phyloP scores from a whole-genome alignment of 495 filamentous ascomycete species.

The Neurospora cerealis region DNA sequence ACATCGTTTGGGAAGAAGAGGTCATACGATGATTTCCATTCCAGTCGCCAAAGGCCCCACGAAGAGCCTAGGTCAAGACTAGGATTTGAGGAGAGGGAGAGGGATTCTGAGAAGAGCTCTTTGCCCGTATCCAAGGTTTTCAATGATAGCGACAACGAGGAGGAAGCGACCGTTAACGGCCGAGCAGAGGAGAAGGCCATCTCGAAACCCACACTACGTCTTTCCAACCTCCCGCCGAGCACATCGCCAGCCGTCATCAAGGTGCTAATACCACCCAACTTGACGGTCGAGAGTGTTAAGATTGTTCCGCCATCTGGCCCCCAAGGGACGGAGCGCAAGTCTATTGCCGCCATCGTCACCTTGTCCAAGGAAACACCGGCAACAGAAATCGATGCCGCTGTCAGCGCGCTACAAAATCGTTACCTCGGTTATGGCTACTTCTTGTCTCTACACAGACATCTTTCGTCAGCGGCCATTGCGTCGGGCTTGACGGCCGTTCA shows the following conservation, averaged over 20 bases:
- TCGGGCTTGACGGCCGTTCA: constrained; percentile 42
- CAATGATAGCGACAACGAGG: constrained; percentile 37
- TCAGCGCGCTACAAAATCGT: constrained; percentile 68
- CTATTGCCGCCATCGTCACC: constrained; percentile 73
- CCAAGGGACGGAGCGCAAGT: constrained; percentile 56
- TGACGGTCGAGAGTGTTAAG: constrained; percentile 70
- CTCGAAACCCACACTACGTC: constrained; percentile 78
- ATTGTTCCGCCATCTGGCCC: constrained; percentile 44
- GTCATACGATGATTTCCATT: constrained; percentile 28
- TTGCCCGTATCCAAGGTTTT: constrained; percentile 30
- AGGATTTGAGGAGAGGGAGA: constrained; percentile 22
- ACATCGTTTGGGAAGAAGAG: constrained; percentile 34
- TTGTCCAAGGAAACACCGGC: constrained; percentile 76
- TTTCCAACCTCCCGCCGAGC: constrained; percentile 50
- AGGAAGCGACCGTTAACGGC: constrained; percentile 17
- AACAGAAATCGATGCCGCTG: constrained; percentile 73
- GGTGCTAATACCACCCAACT: constrained; percentile 52
- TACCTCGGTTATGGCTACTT: constrained; percentile 87
- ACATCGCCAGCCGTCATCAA: constrained; percentile 68
- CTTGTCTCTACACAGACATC: constrained; percentile 67
- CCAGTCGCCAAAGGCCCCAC: constrained; percentile 14
- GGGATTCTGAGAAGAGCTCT: constrained; percentile 13
- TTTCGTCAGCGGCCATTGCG: constrained; percentile 69
- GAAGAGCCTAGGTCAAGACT: constrained; percentile 27
- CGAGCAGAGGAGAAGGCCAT: constrained; percentile 59